Base-by-base conservation (phyloP, 495 filamentous ascomycete species). In the Cercophora sp. region DNA sequence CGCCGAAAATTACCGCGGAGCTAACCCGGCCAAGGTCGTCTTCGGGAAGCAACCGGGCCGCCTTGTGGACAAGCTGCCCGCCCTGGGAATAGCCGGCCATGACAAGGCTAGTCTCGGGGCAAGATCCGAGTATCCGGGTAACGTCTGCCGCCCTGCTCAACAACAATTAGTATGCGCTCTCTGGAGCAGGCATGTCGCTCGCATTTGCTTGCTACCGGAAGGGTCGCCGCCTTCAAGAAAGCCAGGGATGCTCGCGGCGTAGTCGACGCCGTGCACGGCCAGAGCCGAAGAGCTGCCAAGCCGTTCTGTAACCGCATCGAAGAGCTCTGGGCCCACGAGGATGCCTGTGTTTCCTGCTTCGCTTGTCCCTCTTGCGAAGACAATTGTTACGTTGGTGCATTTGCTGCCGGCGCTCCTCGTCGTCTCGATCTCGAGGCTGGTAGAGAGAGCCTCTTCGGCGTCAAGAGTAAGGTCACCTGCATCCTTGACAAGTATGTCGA, bases 51-150 rank as follows among this genome's bases (percentile, higher is more conserved):
- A 64, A 60, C 29, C 36, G 63, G 10, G 70, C 70, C 3, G 77
- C 77, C 44, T 76, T 75, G 65, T 80, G 80, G 2, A 76, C 71
- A 11, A 79, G 63, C 70, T 77, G 73, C 1, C 70, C 70, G 13
- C 75, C 79, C 57, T 84, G 81, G 1, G 78, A 81, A 59, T 85
- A 86, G 24, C 82, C 83, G 5, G 74, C 71, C 8, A 80, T 63
- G n/a, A 84, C 75, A 48, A 85, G 70, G 62, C 83, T 80, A 41
- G 81, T 84, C 31, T 74, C 68, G 1, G 83, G 81, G 55, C 82
- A 86, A 22, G 72, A 61, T n/a, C 52, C 56, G 6, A 77, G 64
- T 2, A 76, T 74, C 8, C 72, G 62, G 26, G 70, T 63, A 23
- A 79, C 75, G 29, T 77, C 70, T 1, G 55, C 54, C 20, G 76